Base-by-base conservation (phyloP, 331 rosid species). In the Arachis monticola region DNA sequence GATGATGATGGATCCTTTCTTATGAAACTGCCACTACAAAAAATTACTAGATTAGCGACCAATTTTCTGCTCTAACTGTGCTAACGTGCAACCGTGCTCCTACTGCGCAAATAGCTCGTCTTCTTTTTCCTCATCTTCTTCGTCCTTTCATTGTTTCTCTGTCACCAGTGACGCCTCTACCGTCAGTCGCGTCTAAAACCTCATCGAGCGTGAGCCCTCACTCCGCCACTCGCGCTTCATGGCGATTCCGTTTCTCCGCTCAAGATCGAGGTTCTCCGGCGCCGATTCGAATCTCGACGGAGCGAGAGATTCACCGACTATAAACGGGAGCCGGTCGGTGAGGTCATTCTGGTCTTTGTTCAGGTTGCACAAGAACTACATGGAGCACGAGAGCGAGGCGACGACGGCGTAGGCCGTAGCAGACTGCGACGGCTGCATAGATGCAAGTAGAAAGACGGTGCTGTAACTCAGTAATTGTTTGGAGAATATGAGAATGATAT, bases 41-140 rank as follows among this genome's bases (percentile, higher is more conserved):
- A 22, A 22, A 22, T 22, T 22, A 22, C 27, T 22, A 1, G 27
- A 22, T 22, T 22, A 22, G 27, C 27, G 1, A 22, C 27, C 27
- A 22, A 59, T 82, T 40, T 97, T 94, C 57, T 94, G 99, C 55
- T 97, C 97, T 22, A 90, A 90, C 58, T 94, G 99, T 70, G 99
- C 93, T 67, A 85, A 85, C 84, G 88, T 85, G 8, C 93, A 96
- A 77, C 99, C 97, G 4, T 94, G 99, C 52, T 67, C 83, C 2
- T 94, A 97, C 80, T 84, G 75, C 82, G 86, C 87, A 10, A 47
- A 89, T 8, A 66, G 86, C 14, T 68, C 89, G 5, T 72, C 89
- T 4, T 74, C 96, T 0, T 81, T 88, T 0, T 80, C 97, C 0
- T 88, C 98, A 0, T 85, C 96, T 0, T 88, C 89, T 0, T 88